A percentile compares a stretch with the other conserved stretches of the same genome.
Conservation (phyloP, 345 rosid genomes). For the Turritis glabra region DNA sequence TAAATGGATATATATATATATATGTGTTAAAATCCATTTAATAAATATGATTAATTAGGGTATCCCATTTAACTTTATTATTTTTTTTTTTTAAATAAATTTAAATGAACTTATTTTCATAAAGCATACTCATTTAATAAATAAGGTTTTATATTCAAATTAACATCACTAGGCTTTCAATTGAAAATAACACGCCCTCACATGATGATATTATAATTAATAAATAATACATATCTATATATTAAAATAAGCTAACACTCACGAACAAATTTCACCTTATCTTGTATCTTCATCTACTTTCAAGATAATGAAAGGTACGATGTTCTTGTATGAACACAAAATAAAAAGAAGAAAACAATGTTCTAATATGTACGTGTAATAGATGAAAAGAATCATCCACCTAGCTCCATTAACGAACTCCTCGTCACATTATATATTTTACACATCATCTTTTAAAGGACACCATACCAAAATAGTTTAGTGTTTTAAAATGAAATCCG, state of each 20-base stretch:
- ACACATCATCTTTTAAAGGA: conserved; percentile 15
- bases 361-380: neutral
- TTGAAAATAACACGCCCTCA: too few species aligned
- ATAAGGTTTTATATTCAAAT: too few species aligned
- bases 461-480: conserved; percentile 36
- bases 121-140: too few species aligned
- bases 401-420: conserved; percentile 13
- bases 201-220: neutral
- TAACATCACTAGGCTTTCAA: too few species aligned
- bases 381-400: conserved; percentile 24
- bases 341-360: neutral
- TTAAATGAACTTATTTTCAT: too few species aligned
- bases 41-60: too few species aligned
- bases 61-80: too few species aligned
- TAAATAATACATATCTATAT: neutral
- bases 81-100: too few species aligned
- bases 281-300: neutral
- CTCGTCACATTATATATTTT: conserved; percentile 26
- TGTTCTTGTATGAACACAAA: conserved; percentile 17
- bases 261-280: neutral
- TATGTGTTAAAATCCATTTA: too few species aligned
- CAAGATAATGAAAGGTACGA: neutral
- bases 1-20: too few species aligned
- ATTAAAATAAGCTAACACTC: neutral
- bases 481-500: neutral